Evolutionary conservation across 352 stramenopile genomes (phyloP).

Genomic region (Pythium utonaiense): DNA sequence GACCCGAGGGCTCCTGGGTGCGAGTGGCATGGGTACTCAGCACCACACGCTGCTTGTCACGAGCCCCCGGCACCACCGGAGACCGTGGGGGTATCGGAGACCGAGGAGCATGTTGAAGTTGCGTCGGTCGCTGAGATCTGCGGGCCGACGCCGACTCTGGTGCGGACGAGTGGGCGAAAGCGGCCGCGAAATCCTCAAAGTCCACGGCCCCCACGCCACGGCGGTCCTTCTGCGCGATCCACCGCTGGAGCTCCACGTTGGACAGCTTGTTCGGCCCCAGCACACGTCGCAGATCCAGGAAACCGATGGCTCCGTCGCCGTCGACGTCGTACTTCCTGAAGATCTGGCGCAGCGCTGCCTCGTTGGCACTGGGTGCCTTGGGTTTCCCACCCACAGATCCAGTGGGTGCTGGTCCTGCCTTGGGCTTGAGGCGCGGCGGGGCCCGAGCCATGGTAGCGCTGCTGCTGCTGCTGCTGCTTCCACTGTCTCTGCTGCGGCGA

Average conservation of each 20-base stretch:
- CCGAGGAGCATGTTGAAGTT: background rate
- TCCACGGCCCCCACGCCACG: conserved; percentile 37
- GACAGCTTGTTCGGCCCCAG: conserved; percentile 28
- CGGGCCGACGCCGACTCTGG: background rate
- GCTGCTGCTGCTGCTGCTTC: background rate
- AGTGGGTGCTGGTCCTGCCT: background rate
- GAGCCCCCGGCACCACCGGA: background rate
- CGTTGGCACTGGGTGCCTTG: background rate
- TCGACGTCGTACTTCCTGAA: conserved; percentile 53
- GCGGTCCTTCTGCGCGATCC: conserved; percentile 48
- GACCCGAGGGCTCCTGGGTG: background rate
- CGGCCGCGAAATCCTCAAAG: conserved; percentile 39
- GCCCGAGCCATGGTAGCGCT: background rate
- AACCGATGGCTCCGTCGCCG: conserved; percentile 42
- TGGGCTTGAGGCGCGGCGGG: background rate
- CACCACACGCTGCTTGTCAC: background rate
- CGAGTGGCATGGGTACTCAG: background rate
- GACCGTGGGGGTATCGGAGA: background rate
- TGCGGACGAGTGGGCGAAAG: conserved; percentile 15
- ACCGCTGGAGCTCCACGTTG: conserved; percentile 45
- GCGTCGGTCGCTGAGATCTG: background rate
- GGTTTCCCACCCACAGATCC: background rate
- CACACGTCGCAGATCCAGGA: conserved; percentile 42
- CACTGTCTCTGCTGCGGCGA: background rate
- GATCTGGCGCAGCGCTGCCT: conserved; percentile 26